Evolutionary conservation across 352 stramenopile genomes (phyloP).

Genomic region (Phytophthora pistaciae): DNA sequence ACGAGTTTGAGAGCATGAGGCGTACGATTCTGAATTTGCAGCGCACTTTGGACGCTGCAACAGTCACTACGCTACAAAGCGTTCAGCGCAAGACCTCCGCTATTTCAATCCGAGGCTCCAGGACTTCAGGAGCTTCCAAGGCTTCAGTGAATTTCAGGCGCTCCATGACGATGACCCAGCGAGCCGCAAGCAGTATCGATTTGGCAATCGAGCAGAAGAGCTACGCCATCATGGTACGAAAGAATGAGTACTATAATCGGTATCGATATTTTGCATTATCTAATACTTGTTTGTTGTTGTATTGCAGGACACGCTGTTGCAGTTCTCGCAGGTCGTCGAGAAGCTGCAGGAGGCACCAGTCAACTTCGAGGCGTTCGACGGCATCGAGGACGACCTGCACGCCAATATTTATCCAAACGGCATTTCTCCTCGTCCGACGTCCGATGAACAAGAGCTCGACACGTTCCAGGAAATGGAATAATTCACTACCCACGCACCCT

Average conservation of each 20-base stretch:
- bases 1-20: slow-evolving; percentile 62
- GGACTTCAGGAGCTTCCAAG: slow-evolving; percentile 14
- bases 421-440: slow-evolving; percentile 10
- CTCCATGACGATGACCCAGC: slow-evolving; percentile 19
- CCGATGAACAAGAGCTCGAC: background rate
- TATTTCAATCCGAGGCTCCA: slow-evolving; percentile 8
- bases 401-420: slow-evolving; percentile 14
- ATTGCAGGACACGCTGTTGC: slow-evolving; percentile 60
- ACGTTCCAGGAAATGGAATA: slow-evolving; percentile 10
- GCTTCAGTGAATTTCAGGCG: slow-evolving; percentile 19
- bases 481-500: background rate
- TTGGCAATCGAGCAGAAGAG: slow-evolving; percentile 62
- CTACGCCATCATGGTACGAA: slow-evolving; percentile 60
- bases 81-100: slow-evolving; percentile 34
- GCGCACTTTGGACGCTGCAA: slow-evolving; percentile 56
- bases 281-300: background rate
- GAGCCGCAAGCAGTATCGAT: slow-evolving; percentile 49
- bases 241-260: background rate
- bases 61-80: slow-evolving; percentile 37
- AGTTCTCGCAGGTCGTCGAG: slow-evolving; percentile 68
- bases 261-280: background rate
- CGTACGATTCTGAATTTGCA: slow-evolving; percentile 62
- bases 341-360: slow-evolving; percentile 59
- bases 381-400: slow-evolving; percentile 23
- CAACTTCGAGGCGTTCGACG: slow-evolving; percentile 53